These are phyloP conservation scores for Cynanchum wilfordii DNA, from an alignment of 257 asterid genomes.

Conservation along the genomic window DNA sequence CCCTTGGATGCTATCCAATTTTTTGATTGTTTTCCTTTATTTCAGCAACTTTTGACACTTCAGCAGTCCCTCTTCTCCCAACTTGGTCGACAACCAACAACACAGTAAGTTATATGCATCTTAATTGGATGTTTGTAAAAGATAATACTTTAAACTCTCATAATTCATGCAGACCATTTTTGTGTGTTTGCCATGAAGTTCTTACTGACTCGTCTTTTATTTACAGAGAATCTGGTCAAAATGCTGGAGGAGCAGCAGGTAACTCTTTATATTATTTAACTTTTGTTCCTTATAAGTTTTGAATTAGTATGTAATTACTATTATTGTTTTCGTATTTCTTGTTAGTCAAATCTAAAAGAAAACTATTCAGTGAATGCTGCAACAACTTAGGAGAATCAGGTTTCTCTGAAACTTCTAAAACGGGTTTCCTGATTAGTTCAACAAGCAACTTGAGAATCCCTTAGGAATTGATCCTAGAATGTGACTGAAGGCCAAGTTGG, in stretches of 20 bases:
- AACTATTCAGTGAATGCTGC: neutral
- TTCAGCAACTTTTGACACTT: slow-evolving; percentile 42
- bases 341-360: neutral
- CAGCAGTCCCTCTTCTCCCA: slow-evolving; percentile 48
- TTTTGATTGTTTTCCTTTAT: slow-evolving; percentile 9
- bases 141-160: neutral
- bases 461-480: too few relatives aligned
- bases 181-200: neutral
- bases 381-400: neutral
- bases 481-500: neutral
- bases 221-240: slow-evolving; percentile 38
- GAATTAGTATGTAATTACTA: too few relatives aligned
- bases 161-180: neutral
- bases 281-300: neutral
- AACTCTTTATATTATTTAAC: slow-evolving; percentile 9
- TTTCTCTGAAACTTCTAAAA: neutral
- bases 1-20: neutral
- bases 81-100: slow-evolving; percentile 33
- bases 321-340: neutral
- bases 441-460: too few relatives aligned
- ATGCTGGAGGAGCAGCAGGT: slow-evolving; percentile 35
- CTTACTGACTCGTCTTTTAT: slow-evolving; percentile 4
- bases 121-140: neutral
- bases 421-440: neutral
- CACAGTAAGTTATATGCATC: slow-evolving; percentile 34